These are phyloP conservation scores for Thecaphora frezii DNA, from an alignment of 1,284 basidiomycete species.

Conservation along the genomic window DNA sequence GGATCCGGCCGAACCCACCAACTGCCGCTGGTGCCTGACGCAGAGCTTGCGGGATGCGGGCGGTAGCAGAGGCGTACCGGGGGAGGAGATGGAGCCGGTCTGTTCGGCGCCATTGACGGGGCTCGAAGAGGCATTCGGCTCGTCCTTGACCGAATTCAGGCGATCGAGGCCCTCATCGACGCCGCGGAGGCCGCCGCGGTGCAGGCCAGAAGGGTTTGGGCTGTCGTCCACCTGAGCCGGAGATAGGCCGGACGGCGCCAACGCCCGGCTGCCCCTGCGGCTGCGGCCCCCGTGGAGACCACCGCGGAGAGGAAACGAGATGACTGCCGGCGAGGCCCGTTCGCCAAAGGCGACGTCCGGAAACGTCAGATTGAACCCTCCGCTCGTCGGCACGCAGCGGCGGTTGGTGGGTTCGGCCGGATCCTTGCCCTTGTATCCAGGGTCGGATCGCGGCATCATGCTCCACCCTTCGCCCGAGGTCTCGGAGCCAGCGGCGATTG, in stretches of 20 bases:
- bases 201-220: constrained; percentile 25
- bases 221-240: constrained; percentile 10
- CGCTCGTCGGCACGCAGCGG: constrained; percentile 20
- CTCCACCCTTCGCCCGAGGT: constrained; percentile 32
- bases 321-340: constrained; percentile 31
- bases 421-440: constrained; percentile 13
- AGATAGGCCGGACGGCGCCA: constrained; percentile 16
- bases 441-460: constrained; percentile 15
- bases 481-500: neutral
- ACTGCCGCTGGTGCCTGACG: constrained; percentile 84
- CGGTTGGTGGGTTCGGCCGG: constrained; percentile 21
- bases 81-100: constrained; percentile 7
- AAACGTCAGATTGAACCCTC: constrained; percentile 2
- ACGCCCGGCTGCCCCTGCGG: constrained; percentile 16
- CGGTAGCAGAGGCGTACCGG: constrained; percentile 27
- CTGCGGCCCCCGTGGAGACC: neutral
- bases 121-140: too few relatives aligned
- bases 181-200: constrained; percentile 36
- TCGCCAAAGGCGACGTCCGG: constrained; percentile 32
- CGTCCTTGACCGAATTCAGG: too few relatives aligned
- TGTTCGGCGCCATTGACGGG: constrained; percentile 5
- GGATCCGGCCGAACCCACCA: too few relatives aligned
- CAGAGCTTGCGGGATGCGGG: constrained; percentile 68
- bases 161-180: constrained; percentile 34
- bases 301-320: constrained; percentile 8